A percentile compares a stretch with the other conserved stretches of the same genome.
Conservation (phyloP, 352 stramenopile genomes). For the Pythium aphanidermatum region DNA sequence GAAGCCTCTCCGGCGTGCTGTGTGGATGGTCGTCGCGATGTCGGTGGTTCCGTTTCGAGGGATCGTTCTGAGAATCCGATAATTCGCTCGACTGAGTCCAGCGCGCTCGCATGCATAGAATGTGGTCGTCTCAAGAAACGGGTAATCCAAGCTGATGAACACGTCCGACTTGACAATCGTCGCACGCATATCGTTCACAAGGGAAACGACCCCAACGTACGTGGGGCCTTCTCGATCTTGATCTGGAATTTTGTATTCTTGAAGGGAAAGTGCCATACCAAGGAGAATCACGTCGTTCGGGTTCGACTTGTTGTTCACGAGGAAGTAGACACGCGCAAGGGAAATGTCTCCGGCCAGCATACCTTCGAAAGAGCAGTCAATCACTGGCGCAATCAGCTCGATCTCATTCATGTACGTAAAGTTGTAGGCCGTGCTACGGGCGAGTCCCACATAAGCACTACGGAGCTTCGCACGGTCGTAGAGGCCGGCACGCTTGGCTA, state of each 20-base stretch:
- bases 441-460: slow-evolving; percentile 11
- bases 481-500: slow-evolving; percentile 12
- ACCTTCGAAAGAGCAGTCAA: slow-evolving; percentile 26
- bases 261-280: slow-evolving; percentile 12
- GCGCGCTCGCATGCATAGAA: slow-evolving; percentile 6
- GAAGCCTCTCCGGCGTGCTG: slow-evolving; percentile 28
- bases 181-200: slow-evolving; percentile 12
- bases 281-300: slow-evolving; percentile 12
- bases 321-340: slow-evolving; percentile 18
- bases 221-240: slow-evolving; percentile 6
- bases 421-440: slow-evolving; percentile 23
- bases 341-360: not conserved
- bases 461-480: slow-evolving; percentile 21
- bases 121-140: slow-evolving; percentile 10
- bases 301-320: slow-evolving; percentile 9
- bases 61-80: slow-evolving; percentile 10
- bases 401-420: slow-evolving; percentile 21
- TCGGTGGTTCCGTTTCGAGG: not conserved
- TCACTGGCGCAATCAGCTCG: slow-evolving; percentile 32
- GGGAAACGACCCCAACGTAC: not conserved
- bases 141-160: slow-evolving; percentile 21
- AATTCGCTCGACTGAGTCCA: not conserved
- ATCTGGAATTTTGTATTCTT: slow-evolving; percentile 18
- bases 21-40: slow-evolving; percentile 14
- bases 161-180: slow-evolving; percentile 6